Base-by-base conservation (phyloP, 345 rosid genomes). In the Eucalyptus albens region DNA sequence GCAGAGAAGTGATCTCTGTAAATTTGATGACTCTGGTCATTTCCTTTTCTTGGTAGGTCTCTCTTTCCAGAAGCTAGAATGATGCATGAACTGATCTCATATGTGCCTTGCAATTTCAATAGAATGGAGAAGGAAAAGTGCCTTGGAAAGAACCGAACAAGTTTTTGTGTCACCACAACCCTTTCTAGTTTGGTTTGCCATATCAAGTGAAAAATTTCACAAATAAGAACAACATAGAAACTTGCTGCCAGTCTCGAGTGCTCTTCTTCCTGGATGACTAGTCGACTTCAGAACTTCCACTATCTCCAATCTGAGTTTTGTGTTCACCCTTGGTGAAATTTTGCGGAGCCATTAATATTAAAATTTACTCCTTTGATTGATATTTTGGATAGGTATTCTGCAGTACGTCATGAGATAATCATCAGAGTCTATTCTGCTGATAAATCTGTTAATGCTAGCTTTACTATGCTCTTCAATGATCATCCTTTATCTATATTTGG, bases 1-100 rank as follows among this genome's bases (percentile, higher is more conserved):
- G 87, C 92, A 88, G 65, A 94, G 91, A 88, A 93, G 96, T 90
- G 95, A 93, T 90, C 92, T 85, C 56, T 97, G 98, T 77, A 90
- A n/a, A 50, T 96, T 95, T 89, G 56, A 90, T 56, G 95, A 94
- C 89, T 92, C 89, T 87, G 95, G 96, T n/a, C 99, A 97, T 93
- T 96, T 93, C 87, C 95, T 96, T 85, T 94, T 97, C 92, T 92
- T 97, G 97, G 98, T 96, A 93, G 86, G 89, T 87, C 81, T 91
- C 89, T 89, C 65, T 90, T 77, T 91, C 89, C 45, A 72, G 45
- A 72, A 37, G 7, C 26, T 37, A 72, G 45, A 72, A 37, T 37
- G 22, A 37, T 4, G 82, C 45, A 72, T 37, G 82, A 37, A 72
- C 82, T 72, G 3, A 42, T 19, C 45, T 72, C 45, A 17, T 16